Evolutionary conservation across 306 rosid genomes (phyloP).

Genomic region (Lathyrus tuberosus): DNA sequence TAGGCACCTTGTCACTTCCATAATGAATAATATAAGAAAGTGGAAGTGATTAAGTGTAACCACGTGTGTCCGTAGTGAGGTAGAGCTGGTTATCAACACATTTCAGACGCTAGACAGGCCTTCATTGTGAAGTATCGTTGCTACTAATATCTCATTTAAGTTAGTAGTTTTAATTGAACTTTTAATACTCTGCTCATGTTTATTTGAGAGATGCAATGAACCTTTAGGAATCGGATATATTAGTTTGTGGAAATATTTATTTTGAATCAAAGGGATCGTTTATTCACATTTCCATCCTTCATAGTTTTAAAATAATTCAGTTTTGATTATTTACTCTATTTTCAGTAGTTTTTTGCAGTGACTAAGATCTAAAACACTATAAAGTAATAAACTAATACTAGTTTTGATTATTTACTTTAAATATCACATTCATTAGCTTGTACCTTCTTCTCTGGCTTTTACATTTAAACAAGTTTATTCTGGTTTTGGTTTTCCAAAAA

Average conservation of each 20-base stretch:
- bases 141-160: background rate
- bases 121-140: background rate
- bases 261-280: too few relatives aligned
- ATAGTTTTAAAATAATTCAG: too few relatives aligned
- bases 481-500: too few relatives aligned
- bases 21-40: background rate
- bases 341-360: background rate
- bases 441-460: background rate
- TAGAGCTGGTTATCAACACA: background rate
- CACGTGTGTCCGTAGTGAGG: background rate
- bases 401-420: background rate
- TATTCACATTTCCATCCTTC: too few relatives aligned
- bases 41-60: background rate
- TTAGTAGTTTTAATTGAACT: background rate
- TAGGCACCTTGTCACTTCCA: too few relatives aligned
- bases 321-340: background rate
- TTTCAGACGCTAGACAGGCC: background rate
- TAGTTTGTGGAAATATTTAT: background rate
- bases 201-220: background rate
- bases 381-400: background rate
- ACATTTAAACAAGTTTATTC: background rate
- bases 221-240: background rate
- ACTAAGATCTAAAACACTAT: background rate
- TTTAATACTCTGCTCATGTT: background rate
- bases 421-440: background rate